Conservation (phyloP, 495 filamentous ascomycete species). For the Aspergillus panamensis region DNA sequence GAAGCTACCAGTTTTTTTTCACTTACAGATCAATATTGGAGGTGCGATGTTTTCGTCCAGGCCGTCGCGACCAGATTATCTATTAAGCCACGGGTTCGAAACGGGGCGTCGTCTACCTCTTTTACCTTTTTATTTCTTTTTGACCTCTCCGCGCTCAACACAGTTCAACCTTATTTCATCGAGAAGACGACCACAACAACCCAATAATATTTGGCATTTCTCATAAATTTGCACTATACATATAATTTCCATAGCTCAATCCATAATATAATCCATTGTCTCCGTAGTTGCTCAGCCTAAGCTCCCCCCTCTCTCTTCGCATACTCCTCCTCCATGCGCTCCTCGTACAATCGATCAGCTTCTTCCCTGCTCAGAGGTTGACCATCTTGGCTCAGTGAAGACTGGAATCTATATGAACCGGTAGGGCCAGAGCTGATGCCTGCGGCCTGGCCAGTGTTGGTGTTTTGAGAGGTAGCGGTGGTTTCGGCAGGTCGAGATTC, state of each 20-base stretch:
- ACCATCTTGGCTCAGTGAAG: slow-evolving; percentile 16
- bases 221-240: neutral
- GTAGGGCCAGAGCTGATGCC: slow-evolving; percentile 1
- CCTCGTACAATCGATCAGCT: slow-evolving; percentile 61
- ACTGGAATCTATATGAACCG: neutral
- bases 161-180: neutral
- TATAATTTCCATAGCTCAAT: neutral
- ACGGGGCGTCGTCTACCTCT: neutral
- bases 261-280: neutral
- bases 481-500: neutral
- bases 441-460: neutral
- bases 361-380: slow-evolving; percentile 46
- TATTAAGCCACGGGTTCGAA: slow-evolving; percentile 7
- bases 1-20: slow-evolving; percentile 75
- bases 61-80: neutral
- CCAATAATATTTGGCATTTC: neutral
- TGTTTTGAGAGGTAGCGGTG: neutral
- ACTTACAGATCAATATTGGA: slow-evolving; percentile 23
- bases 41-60: slow-evolving; percentile 11
- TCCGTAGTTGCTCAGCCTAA: slow-evolving; percentile 22
- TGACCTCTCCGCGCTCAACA: neutral
- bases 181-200: neutral
- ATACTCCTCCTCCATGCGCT: slow-evolving; percentile 75
- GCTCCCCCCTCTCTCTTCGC: slow-evolving; percentile 73
- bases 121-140: slow-evolving; percentile 6